Percentiles rank a stretch among this genome's conserved stretches.
Evolutionary conservation across 1,284 basidiomycete genomes (phyloP).

Genomic region (Irpex rosettiformis): DNA sequence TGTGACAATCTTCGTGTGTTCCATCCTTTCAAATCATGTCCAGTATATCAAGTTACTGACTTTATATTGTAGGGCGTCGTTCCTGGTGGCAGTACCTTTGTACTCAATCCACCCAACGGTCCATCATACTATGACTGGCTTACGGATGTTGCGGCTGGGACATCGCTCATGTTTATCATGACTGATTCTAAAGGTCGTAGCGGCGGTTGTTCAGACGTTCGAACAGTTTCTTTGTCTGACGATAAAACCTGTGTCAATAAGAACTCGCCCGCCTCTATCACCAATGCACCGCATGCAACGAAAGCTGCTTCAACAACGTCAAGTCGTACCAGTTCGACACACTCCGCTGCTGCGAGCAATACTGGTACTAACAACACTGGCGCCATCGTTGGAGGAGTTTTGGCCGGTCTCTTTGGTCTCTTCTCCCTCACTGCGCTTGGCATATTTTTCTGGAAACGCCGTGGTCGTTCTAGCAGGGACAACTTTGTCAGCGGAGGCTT

Average conservation of each 20-base stretch:
- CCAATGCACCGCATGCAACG: conserved; percentile 26
- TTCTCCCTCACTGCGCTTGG: conserved; percentile 18
- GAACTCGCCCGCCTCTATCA: conserved; percentile 48
- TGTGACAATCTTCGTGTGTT: conserved; percentile 52
- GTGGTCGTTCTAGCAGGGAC: conserved; percentile 8
- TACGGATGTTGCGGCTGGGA: conserved; percentile 55
- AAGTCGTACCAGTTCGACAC: conserved; percentile 46
- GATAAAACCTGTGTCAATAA: conserved; percentile 49
- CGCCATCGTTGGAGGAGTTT: conserved; percentile 11
- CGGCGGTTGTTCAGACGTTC: conserved; percentile 56
- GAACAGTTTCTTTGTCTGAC: conserved; percentile 45
- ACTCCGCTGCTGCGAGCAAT: conserved; percentile 18
- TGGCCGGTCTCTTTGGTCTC: conserved; percentile 11
- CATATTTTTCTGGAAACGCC: conserved; percentile 23
- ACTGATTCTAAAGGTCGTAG: conserved; percentile 50
- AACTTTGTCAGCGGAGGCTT: neutral
- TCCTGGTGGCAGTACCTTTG: conserved; percentile 53
- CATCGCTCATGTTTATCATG: conserved; percentile 59
- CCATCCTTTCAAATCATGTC: conserved; percentile 18
- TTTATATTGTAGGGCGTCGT: conserved; percentile 49
- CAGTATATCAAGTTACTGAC: neutral
- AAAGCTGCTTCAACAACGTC: conserved; percentile 25
- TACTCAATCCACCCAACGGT: conserved; percentile 43
- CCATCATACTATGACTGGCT: conserved; percentile 51
- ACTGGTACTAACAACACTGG: conserved; percentile 11